Percentiles rank a stretch among this genome's conserved stretches.
Evolutionary conservation across 345 rosid genomes (phyloP).

Genomic region (Gynandropsis gynandra): DNA sequence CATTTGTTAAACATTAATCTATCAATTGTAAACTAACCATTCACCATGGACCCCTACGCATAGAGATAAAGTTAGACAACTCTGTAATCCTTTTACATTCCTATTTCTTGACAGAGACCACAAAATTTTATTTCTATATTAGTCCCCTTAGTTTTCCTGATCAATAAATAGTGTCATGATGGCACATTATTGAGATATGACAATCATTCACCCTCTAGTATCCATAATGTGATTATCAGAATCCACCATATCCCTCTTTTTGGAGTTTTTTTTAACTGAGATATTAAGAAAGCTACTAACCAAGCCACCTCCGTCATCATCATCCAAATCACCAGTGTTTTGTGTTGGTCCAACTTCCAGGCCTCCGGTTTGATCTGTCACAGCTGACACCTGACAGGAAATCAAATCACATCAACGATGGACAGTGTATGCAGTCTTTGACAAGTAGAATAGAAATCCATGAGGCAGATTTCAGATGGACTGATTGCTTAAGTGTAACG

Average conservation of each 20-base stretch:
- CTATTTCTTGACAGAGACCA: no score
- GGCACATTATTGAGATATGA: no score
- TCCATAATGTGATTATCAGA: no score
- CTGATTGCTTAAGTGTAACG: slow-evolving; percentile 3
- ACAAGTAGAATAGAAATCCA: slow-evolving; percentile 8
- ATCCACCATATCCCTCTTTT: slow-evolving; percentile 4
- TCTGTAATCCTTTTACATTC: no score
- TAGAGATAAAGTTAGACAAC: no score
- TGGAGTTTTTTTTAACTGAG: not conserved
- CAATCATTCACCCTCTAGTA: no score
- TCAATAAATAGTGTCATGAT: no score
- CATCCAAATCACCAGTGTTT: slow-evolving; percentile 82
- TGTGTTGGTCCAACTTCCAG: slow-evolving; percentile 47
- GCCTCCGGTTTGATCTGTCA: slow-evolving; percentile 69
- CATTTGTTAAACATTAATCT: no score
- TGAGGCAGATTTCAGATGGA: slow-evolving; percentile 8
- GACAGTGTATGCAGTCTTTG: slow-evolving; percentile 1
- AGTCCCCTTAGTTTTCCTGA: no score
- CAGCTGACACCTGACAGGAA: slow-evolving; percentile 70
- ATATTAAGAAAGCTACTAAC: slow-evolving; percentile 42
- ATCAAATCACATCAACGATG: slow-evolving; percentile 9
- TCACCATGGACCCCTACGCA: no score
- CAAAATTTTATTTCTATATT: no score
- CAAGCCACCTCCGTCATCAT: slow-evolving; percentile 93
- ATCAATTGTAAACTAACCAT: no score